Evolutionary conservation across 331 rosid species (phyloP).

Genomic region (Cucumis variabilis): DNA sequence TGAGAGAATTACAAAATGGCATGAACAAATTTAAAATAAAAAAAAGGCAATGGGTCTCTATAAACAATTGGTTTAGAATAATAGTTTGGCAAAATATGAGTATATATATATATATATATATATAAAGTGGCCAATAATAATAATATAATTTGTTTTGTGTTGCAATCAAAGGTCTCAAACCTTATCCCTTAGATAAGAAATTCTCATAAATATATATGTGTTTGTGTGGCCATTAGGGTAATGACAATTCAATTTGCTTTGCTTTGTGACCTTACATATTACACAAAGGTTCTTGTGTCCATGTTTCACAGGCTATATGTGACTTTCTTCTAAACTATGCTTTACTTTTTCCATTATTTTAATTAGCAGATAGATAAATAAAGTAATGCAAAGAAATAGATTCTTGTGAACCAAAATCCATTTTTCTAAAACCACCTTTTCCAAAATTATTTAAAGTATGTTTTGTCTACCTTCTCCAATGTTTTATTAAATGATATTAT

Average conservation of each 20-base stretch:
- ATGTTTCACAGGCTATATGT: not conserved
- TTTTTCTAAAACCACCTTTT: too few relatives aligned
- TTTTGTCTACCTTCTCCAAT: not conserved
- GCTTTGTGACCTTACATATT: not conserved
- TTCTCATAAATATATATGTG: not conserved
- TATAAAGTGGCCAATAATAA: too few relatives aligned
- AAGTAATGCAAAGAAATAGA: not conserved
- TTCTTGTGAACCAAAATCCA: too few relatives aligned
- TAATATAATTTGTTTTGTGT: not conserved
- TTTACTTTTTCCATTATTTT: not conserved
- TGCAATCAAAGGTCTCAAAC: not conserved
- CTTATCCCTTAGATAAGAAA: not conserved
- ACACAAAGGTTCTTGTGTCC: constrained; percentile 15
- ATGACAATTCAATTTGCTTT: constrained; percentile 4
- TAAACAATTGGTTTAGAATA: constrained; percentile 19
- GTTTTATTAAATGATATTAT: too few relatives aligned
- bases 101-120: too few relatives aligned
- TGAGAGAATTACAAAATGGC: not conserved
- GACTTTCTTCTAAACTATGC: not conserved
- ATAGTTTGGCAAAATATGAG: too few relatives aligned
- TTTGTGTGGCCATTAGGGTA: not conserved
- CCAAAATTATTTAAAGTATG: too few relatives aligned
- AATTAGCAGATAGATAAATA: not conserved
- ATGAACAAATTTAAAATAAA: not conserved
- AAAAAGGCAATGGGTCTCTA: not conserved